Evolutionary conservation across 345 rosid species (phyloP), one percentile per base, ranked within the genome.

Genomic region (Geranium brycei): DNA sequence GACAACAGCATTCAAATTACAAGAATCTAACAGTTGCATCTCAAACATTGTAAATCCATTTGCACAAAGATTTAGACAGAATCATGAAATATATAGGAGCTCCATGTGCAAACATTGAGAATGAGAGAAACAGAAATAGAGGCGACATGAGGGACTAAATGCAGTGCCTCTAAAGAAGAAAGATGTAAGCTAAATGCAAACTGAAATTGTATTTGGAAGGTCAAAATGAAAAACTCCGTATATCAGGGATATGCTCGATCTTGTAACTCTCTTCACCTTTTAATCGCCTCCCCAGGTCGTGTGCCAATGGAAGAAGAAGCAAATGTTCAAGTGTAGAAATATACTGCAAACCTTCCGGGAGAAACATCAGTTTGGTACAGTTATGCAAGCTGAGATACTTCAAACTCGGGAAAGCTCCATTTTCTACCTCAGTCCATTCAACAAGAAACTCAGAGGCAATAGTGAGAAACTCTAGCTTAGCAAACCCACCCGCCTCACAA

Each of bases 401-500:
- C 19, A 57, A n/a, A 5, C 59, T 57, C 16, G 59, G 59, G n/a
- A 57, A 17, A 57, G 59, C 59, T 57, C 59, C 59, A 0, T 57
- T 57, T 57, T 57, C 59, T 12, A 57, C n/a, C 18, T 57, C 59
- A 16, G 19, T 57, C 59, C 59, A 57, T n/a, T 57, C 59, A 16
- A 57, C 59, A 16, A 69, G 64, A 32, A 59, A 51, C 1, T 0
- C 0, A 5, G 68, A 64, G 31, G 5, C 53, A 69, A 69, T 69
- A 13, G 1, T 30, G 51, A 69, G 67, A 31, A 28, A 28, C 58
- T 64, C 23, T 19, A 64, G 31, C 56, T 31, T 56, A 0, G 38
- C 53, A 18, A 58, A 69, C 19, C 68, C 68, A 7, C 73, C 68
- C n/a, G 60, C 68, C 19, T 51, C 11, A 19, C 73, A 64, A 16